phyloP scores from a whole-genome alignment of 202 grass and related monocot genomes.

The Dendrocalamus latiflorus region DNA sequence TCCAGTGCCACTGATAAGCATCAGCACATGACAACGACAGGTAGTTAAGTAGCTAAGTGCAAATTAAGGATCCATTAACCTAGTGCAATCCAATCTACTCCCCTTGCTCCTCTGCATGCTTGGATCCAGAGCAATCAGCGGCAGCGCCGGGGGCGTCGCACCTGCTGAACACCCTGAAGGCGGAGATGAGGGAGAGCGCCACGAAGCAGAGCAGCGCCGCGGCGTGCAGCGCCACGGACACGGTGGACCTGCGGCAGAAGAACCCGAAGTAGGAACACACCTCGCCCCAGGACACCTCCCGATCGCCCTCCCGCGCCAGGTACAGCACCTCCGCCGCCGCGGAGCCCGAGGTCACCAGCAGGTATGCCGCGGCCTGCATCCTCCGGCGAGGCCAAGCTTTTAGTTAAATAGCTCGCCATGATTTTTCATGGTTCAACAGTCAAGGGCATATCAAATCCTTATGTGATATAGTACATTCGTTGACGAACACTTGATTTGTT shows the following conservation, averaged over 20 bases:
- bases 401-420: not conserved
- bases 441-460: not conserved
- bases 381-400: not conserved
- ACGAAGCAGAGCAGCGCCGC: too few relatives aligned
- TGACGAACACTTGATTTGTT: not conserved
- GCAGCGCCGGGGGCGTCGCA: slow-evolving; percentile 1
- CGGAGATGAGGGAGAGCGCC: too few relatives aligned
- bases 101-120: slow-evolving; percentile 9
- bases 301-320: slow-evolving; percentile 58
- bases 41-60: not conserved
- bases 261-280: slow-evolving; percentile 79
- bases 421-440: not conserved
- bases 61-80: not conserved
- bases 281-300: slow-evolving; percentile 75
- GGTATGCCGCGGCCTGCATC: slow-evolving; percentile 57
- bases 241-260: slow-evolving; percentile 64
- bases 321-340: slow-evolving; percentile 78
- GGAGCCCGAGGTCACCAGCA: slow-evolving; percentile 76
- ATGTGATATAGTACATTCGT: not conserved
- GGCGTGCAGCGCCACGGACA: slow-evolving; percentile 60
- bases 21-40: not conserved
- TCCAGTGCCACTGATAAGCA: not conserved
- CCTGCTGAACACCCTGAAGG: too few relatives aligned
- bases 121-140: not conserved
- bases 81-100: too few relatives aligned